Base-by-base conservation (phyloP, 2,329 filamentous ascomycete species). In the Sphaerulina musiva region DNA sequence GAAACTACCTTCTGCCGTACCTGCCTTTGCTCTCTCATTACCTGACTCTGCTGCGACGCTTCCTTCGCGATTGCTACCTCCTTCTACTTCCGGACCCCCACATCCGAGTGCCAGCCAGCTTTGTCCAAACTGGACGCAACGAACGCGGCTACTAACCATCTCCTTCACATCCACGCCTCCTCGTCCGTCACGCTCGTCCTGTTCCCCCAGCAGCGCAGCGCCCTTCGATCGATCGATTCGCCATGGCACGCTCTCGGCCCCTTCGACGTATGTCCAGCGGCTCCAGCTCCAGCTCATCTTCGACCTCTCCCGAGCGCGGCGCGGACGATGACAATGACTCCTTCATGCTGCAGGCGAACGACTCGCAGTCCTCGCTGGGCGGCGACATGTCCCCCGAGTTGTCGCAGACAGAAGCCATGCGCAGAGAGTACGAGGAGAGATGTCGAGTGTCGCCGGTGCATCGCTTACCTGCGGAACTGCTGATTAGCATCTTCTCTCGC, bases 241-340 rank as follows among this genome's bases (percentile, higher is more conserved):
- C 17, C 34, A 67, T 67, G 65, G 53, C 62, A 54, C 65, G 63
- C 29, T 59, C 62, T 11, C 62, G 65, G 29, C 58, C 55, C 23
- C 53, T 62, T 36, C 63, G 63, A 57, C 65, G 65, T 57, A 57
- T 57, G 55, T 67, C 66, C 17, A 69, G 67, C 60, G 62, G 50
- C 40, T 69, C 67, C 29, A 66, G 65, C 56, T 76, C 72, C 47
- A 79, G 77, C 3, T 87, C 85, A 5, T 86, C 86, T 6, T 87
- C 84, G 54, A 87, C 85, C 68, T 90, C 87, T 1, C 86, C 87
- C 43, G 82, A 80, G 48, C 83, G 86, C 49, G 83, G 82, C 68
- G 86, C 89, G 67, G 89, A 95, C 72, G 87, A 91, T 68, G 92
- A 96, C 73, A 95, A 90, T 63, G 92, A 96, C 73, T 95, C 93